Conservation (phyloP, 1,139 yeast genomes). For the Hyphopichia burtonii region DNA sequence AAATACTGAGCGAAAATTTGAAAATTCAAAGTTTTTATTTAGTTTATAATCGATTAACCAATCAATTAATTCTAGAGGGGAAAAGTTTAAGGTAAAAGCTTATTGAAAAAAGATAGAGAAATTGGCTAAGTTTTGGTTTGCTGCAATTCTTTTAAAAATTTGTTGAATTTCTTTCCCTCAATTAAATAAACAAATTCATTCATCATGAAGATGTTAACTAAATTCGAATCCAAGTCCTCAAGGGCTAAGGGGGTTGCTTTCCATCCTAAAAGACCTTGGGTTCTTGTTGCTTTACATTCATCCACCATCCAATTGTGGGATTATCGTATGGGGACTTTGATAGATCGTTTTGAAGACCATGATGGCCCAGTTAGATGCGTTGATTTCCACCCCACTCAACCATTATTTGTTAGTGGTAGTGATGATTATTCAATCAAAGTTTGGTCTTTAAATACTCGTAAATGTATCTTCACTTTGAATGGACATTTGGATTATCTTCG, state of each 20-base stretch:
- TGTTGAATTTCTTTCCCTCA: constrained; percentile 1
- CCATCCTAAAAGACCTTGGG: constrained; percentile 98
- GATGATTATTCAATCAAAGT: constrained; percentile 95
- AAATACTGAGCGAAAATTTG: constrained; percentile 5
- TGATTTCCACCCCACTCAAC: constrained; percentile 97
- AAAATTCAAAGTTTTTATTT: neutral
- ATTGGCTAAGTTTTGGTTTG: neutral
- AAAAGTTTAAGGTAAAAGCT: too few species aligned
- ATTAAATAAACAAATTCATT: neutral
- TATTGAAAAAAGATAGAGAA: too few species aligned
- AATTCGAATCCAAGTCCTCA: constrained; percentile 97
- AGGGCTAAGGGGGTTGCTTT: constrained; percentile 98
- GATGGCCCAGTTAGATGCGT: constrained; percentile 97
- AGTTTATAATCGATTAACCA: neutral
- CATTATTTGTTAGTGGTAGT: constrained; percentile 94
- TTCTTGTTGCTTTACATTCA: constrained; percentile 88
- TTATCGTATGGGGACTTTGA: constrained; percentile 97
- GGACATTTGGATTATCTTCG: constrained; percentile 97
- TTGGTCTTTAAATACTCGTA: constrained; percentile 91
- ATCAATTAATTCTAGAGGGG: neutral
- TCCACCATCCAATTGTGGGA: constrained; percentile 98
- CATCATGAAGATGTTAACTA: constrained; percentile 93
- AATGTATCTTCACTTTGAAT: constrained; percentile 84
- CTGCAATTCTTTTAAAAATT: neutral
- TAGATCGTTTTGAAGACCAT: constrained; percentile 96